These are phyloP conservation scores for Gyrodon lividus DNA, from an alignment of 768 basidiomycete species.

Conservation along the genomic window DNA sequence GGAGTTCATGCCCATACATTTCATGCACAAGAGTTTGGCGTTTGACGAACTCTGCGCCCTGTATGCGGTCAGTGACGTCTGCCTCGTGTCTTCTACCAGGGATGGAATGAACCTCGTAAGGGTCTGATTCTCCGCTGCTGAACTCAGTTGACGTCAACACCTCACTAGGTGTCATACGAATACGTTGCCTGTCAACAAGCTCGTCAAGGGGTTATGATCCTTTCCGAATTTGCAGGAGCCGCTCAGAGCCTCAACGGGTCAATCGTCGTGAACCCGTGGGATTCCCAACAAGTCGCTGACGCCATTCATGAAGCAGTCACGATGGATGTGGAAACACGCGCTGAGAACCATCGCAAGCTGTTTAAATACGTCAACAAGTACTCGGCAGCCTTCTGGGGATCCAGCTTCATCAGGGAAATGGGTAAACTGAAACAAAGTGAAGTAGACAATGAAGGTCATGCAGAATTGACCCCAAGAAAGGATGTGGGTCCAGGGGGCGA, in stretches of 20 bases:
- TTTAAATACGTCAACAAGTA: constrained; percentile 97
- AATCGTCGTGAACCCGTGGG: constrained; percentile 98
- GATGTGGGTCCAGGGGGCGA: constrained; percentile 38
- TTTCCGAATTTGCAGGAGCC: constrained; percentile 98
- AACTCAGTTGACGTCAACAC: constrained; percentile 8
- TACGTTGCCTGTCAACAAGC: constrained; percentile 95
- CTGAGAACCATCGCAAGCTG: constrained; percentile 91
- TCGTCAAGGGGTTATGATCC: constrained; percentile 93
- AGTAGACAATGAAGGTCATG: constrained; percentile 34
- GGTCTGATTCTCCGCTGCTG: constrained; percentile 2
- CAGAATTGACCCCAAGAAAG: constrained; percentile 34
- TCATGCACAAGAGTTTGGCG: constrained; percentile 93
- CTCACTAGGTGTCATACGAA: constrained; percentile 90
- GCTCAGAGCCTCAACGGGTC: constrained; percentile 95
- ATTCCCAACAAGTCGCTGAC: constrained; percentile 96
- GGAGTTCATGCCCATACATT: constrained; percentile 99
- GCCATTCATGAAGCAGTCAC: constrained; percentile 96
- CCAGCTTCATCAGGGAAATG: constrained; percentile 87
- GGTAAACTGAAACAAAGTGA: constrained; percentile 50
- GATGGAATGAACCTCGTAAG: constrained; percentile 99
- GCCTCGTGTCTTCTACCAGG: constrained; percentile 90
- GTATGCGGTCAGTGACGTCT: constrained; percentile 95
- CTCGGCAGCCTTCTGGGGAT: constrained; percentile 91
- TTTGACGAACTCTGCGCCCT: constrained; percentile 98
- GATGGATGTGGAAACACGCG: constrained; percentile 78